These are phyloP conservation scores for Papiliotrema fonsecae DNA, from an alignment of 1,284 basidiomycete genomes.

Conservation along the genomic window DNA sequence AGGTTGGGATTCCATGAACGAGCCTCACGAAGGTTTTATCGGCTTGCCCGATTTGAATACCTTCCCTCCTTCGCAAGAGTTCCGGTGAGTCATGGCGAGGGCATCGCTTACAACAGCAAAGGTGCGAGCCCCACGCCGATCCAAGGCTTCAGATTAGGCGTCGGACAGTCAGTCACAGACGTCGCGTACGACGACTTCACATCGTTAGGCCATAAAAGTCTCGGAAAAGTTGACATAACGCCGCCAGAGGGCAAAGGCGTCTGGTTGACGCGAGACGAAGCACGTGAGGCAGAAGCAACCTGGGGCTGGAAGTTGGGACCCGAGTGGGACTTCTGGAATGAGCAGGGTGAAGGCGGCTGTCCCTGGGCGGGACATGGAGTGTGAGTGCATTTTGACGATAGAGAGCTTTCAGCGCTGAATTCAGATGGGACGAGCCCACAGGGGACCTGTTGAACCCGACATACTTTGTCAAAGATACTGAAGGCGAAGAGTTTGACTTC, in stretches of 20 bases:
- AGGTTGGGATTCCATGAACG: conserved; percentile 93
- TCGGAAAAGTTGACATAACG: conserved; percentile 58
- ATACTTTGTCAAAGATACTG: conserved; percentile 60
- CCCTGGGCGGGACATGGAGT: conserved; percentile 53
- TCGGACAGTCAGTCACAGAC: conserved; percentile 39
- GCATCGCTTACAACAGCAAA: conserved; percentile 27
- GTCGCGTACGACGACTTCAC: conserved; percentile 28
- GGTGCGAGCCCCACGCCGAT: conserved; percentile 51
- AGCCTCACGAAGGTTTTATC: conserved; percentile 82
- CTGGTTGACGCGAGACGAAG: conserved; percentile 60
- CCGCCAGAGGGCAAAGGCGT: conserved; percentile 49
- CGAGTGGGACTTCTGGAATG: conserved; percentile 57
- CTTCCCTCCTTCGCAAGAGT: conserved; percentile 52
- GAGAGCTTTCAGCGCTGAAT: no score
- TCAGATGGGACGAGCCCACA: conserved; percentile 65
- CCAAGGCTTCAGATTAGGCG: conserved; percentile 49
- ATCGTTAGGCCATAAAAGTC: conserved; percentile 67
- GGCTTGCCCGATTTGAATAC: conserved; percentile 66
- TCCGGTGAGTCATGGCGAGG: conserved; percentile 18
- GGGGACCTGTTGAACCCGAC: conserved; percentile 64
- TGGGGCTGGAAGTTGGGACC: conserved; percentile 77
- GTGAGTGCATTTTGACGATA: conserved; percentile 35
- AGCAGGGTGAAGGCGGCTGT: conserved; percentile 48
- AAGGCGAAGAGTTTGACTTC: conserved; percentile 51
- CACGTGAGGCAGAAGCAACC: conserved; percentile 21